These are phyloP conservation scores for Pseudopyricularia cyperi DNA, from an alignment of 2,329 filamentous ascomycete species.

Conservation along the genomic window DNA sequence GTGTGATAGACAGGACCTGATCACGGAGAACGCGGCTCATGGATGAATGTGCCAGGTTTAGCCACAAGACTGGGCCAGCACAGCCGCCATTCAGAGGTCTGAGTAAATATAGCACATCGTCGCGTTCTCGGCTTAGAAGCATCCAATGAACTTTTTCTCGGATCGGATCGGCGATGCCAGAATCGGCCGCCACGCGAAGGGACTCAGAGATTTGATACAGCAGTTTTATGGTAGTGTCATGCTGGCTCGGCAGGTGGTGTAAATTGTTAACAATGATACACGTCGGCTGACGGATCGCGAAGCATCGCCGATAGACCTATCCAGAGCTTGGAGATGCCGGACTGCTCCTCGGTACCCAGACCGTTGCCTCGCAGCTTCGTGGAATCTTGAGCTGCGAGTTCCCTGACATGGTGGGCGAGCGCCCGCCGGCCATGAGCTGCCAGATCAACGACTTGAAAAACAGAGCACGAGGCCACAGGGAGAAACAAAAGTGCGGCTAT, in stretches of 20 bases:
- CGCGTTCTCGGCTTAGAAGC: constrained; percentile 3
- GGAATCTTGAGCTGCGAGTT: constrained; percentile 3
- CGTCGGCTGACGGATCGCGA: not conserved
- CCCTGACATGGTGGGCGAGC: constrained; percentile 4
- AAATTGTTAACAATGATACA: not conserved
- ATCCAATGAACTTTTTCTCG: constrained; percentile 4
- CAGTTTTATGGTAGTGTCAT: not conserved
- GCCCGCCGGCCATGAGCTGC: constrained; percentile 4
- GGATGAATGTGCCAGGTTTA: too few relatives aligned
- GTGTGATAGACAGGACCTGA: constrained; percentile 3
- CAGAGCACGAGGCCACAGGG: too few relatives aligned
- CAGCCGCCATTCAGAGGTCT: not conserved
- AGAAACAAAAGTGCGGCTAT: too few relatives aligned
- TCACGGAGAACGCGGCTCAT: not conserved
- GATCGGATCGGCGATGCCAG: not conserved
- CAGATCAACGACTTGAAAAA: constrained; percentile 1
- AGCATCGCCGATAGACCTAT: not conserved
- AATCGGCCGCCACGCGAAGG: not conserved
- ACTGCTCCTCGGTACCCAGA: constrained; percentile 1
- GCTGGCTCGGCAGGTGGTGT: not conserved
- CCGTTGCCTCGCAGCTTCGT: not conserved
- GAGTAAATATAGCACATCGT: constrained; percentile 1
- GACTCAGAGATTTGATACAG: not conserved
- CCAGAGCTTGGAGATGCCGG: constrained; percentile 4
- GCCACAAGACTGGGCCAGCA: too few relatives aligned